Conservation (phyloP, 1,284 basidiomycete genomes). For the Dichomitus squalens region DNA sequence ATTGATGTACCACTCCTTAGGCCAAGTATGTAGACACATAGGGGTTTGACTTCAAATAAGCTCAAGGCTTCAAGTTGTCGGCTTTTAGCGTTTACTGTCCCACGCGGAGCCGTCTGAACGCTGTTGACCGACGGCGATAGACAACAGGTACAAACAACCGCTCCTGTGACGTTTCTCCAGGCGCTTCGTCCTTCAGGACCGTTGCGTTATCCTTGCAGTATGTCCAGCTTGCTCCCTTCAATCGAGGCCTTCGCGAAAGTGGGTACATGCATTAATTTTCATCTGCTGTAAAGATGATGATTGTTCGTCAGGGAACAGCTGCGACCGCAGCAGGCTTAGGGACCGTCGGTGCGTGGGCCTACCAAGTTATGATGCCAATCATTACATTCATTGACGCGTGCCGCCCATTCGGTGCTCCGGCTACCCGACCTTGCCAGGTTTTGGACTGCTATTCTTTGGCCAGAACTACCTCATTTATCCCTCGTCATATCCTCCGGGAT, state of each 20-base stretch:
- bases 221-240: conserved; percentile 48
- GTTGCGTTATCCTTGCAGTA: conserved; percentile 8
- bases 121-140: too few species aligned
- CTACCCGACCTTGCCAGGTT: conserved; percentile 43
- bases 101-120: too few species aligned
- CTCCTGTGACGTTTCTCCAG: neutral
- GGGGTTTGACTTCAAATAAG: too few species aligned
- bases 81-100: too few species aligned
- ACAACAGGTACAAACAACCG: conserved; percentile 18
- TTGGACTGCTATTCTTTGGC: conserved; percentile 80
- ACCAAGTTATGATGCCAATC: conserved; percentile 1
- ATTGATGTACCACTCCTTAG: too few species aligned
- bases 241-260: conserved; percentile 70
- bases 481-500: conserved; percentile 82
- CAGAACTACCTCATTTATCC: conserved; percentile 91
- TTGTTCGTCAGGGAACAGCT: conserved; percentile 53
- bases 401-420: neutral
- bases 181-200: neutral
- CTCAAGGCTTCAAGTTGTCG: too few species aligned
- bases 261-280: conserved; percentile 3
- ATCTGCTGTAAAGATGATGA: conserved; percentile 6
- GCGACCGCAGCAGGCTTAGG: conserved; percentile 69
- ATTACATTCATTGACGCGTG: conserved; percentile 5
- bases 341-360: conserved; percentile 60
- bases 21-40: too few species aligned